A percentile compares a stretch with the other conserved stretches of the same genome.
Evolutionary conservation across 257 asterid genomes (phyloP).

Genomic region (Nicotiana obtusifolia): DNA sequence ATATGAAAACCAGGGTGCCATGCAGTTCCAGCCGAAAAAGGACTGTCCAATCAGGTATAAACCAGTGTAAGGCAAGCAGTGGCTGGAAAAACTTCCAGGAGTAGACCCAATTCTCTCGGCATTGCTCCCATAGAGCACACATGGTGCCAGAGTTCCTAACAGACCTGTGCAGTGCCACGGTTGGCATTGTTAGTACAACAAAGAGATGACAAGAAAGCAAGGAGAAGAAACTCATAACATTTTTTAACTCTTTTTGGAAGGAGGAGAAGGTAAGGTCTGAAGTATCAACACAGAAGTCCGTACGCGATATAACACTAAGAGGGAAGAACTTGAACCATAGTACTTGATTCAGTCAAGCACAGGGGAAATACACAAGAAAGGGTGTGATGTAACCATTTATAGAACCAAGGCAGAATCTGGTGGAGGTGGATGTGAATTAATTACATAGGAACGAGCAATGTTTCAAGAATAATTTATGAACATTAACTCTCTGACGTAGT

Average conservation of each 20-base stretch:
- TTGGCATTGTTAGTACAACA: background rate
- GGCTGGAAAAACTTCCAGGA: conserved; percentile 54
- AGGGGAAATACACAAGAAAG: background rate
- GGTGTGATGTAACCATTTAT: background rate
- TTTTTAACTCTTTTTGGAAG: background rate
- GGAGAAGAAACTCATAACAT: background rate
- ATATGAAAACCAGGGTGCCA: conserved; percentile 73
- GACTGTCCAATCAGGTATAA: conserved; percentile 54
- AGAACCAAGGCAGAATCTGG: background rate
- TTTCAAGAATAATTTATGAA: background rate
- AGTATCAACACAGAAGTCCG: background rate
- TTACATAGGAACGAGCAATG: background rate
- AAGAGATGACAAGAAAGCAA: background rate
- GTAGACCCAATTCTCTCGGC: conserved; percentile 55
- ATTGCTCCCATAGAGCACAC: conserved; percentile 67
- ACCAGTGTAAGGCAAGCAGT: conserved; percentile 73
- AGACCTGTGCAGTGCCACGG: conserved; percentile 39
- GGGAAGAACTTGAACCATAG: background rate
- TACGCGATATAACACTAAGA: background rate
- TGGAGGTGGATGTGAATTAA: background rate
- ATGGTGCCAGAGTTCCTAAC: conserved; percentile 65
- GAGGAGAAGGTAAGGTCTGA: background rate
- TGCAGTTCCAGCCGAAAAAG: conserved; percentile 64
- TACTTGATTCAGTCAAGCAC: background rate
- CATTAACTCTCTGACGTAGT: background rate